Evolutionary conservation across 345 rosid species (phyloP).

Genomic region (Eucalyptus erythrocorys): DNA sequence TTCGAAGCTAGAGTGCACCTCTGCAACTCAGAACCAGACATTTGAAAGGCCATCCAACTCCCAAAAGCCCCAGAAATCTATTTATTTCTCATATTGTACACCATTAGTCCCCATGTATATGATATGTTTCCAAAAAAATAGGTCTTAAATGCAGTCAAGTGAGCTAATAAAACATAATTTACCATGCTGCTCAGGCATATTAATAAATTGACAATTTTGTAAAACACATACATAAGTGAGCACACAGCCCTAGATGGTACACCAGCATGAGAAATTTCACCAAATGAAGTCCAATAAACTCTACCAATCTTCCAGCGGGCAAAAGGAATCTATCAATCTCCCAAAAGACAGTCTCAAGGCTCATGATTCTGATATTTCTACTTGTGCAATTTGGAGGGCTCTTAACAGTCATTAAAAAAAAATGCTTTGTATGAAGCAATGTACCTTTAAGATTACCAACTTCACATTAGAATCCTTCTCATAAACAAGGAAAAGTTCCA

Average conservation of each 20-base stretch:
- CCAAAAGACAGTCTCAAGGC: not conserved
- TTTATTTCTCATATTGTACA: not conserved
- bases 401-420: not conserved
- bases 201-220: not conserved
- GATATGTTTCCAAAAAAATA: not conserved
- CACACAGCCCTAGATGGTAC: not conserved
- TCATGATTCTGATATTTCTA: not conserved
- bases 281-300: not conserved
- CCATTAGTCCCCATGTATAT: not conserved
- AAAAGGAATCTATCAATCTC: not conserved
- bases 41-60: not conserved
- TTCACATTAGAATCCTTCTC: slow-evolving; percentile 53
- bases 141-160: not conserved
- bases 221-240: not conserved
- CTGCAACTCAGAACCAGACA: not conserved
- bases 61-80: not conserved
- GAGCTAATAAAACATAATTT: not conserved
- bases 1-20: not conserved
- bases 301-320: not conserved
- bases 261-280: not conserved
- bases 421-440: not conserved
- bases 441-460: slow-evolving; percentile 63
- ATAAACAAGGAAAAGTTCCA: slow-evolving; percentile 45
- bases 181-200: not conserved
- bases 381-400: not conserved